These are phyloP conservation scores for Penicillium carneum DNA, from an alignment of 2,329 filamentous ascomycete genomes.

Conservation along the genomic window DNA sequence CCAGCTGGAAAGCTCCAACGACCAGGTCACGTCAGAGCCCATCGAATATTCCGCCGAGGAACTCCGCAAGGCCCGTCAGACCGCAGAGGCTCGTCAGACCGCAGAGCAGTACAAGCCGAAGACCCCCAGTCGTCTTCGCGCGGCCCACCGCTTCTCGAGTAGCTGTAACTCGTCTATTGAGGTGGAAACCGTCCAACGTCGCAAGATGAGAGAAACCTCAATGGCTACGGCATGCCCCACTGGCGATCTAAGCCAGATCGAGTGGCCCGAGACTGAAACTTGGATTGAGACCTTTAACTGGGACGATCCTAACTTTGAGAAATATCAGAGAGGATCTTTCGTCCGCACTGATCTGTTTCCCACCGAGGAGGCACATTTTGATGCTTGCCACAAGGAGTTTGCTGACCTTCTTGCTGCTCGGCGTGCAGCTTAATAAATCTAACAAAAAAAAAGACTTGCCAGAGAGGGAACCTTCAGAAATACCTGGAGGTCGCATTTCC, in stretches of 20 bases:
- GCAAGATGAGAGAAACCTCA: conserved; percentile 5
- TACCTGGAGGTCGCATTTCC: too few species aligned
- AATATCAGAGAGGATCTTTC: background rate
- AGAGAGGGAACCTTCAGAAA: too few species aligned
- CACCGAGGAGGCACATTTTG: background rate
- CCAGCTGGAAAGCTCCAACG: conserved; percentile 24
- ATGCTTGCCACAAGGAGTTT: background rate
- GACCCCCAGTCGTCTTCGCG: conserved; percentile 52
- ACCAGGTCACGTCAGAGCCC: background rate
- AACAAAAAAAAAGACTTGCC: background rate
- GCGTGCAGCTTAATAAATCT: background rate
- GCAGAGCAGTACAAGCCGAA: conserved; percentile 55
- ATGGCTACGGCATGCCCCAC: conserved; percentile 4
- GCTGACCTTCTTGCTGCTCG: background rate
- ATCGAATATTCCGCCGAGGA: background rate
- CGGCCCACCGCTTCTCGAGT: conserved; percentile 29
- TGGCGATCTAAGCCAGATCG: background rate
- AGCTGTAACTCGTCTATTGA: background rate
- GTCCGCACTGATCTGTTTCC: background rate
- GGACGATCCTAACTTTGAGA: background rate
- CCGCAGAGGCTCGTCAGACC: conserved; percentile 40
- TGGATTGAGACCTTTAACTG: conserved; percentile 1
- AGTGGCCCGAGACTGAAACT: conserved; percentile 7
- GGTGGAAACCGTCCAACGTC: background rate
- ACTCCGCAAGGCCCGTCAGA: conserved; percentile 47